These are phyloP conservation scores for Exophiala viscosa DNA, from an alignment of 2,329 filamentous ascomycete genomes.

Conservation along the genomic window DNA sequence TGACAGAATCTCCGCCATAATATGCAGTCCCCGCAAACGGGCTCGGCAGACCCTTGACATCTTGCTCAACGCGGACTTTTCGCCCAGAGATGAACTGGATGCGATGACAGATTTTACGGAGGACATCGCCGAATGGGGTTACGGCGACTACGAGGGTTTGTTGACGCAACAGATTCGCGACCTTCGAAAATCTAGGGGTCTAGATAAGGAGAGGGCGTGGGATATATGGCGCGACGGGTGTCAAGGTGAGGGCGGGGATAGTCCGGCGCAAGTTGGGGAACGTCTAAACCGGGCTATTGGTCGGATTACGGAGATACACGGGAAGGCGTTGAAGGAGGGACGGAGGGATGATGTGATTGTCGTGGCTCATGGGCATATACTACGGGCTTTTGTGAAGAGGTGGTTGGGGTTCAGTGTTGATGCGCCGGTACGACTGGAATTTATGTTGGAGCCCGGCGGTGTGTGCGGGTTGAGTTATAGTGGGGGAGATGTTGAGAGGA, in stretches of 20 bases:
- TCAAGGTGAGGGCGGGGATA: slow-evolving; percentile 43
- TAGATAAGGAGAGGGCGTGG: slow-evolving; percentile 50
- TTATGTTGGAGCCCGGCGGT: slow-evolving; percentile 46
- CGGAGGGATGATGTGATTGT: slow-evolving; percentile 18
- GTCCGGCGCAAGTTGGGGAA: slow-evolving; percentile 37
- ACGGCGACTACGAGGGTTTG: slow-evolving; percentile 61
- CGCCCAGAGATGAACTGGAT: slow-evolving; percentile 7
- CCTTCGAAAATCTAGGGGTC: slow-evolving; percentile 44
- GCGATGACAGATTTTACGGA: slow-evolving; percentile 40
- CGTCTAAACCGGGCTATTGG: slow-evolving; percentile 43
- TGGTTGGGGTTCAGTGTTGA: slow-evolving; percentile 45
- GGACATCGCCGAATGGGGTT: slow-evolving; percentile 58
- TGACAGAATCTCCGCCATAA: slow-evolving; percentile 45
- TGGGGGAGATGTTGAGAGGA: slow-evolving; percentile 38
- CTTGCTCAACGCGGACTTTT: slow-evolving; percentile 13
- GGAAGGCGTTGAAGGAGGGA: slow-evolving; percentile 20
- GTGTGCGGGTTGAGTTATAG: slow-evolving; percentile 41
- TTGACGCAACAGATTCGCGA: slow-evolving; percentile 50
- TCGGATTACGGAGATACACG: slow-evolving; percentile 41
- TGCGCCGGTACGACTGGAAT: slow-evolving; percentile 33
- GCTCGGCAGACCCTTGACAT: slow-evolving; percentile 50
- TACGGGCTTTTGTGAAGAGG: slow-evolving; percentile 46
- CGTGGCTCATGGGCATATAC: slow-evolving; percentile 40
- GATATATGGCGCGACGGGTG: slow-evolving; percentile 59
- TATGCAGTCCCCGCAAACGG: slow-evolving; percentile 49